Conservation (phyloP, 495 filamentous ascomycete genomes). For the Daldinia decipiens region DNA sequence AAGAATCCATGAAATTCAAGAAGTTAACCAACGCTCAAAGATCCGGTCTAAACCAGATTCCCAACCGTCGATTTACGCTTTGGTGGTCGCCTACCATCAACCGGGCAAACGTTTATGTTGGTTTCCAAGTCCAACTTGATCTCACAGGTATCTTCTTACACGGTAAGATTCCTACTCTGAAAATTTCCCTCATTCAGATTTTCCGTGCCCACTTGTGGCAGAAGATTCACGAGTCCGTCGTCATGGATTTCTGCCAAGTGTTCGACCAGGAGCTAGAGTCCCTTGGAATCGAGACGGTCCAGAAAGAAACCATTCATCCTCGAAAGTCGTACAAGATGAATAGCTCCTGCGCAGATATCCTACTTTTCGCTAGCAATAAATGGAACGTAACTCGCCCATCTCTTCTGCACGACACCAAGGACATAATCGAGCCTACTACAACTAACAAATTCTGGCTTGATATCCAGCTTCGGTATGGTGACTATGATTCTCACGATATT, state of each 20-base stretch:
- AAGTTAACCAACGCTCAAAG: slow-evolving; percentile 98
- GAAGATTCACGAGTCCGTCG: slow-evolving; percentile 99
- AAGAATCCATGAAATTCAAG: slow-evolving; percentile 97
- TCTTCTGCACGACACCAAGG: slow-evolving; percentile 94
- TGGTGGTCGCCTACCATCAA: slow-evolving; percentile 96
- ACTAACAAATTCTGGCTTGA: slow-evolving; percentile 99
- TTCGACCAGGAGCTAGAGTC: slow-evolving; percentile 98
- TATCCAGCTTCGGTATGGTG: slow-evolving; percentile 96
- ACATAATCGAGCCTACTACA: slow-evolving; percentile 91
- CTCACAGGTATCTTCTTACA: slow-evolving; percentile 99
- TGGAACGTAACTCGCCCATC: slow-evolving; percentile 98
- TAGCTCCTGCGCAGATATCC: slow-evolving; percentile 97
- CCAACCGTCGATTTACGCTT: slow-evolving; percentile 97
- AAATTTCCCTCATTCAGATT: slow-evolving; percentile 99
- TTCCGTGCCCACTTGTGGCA: slow-evolving; percentile 99
- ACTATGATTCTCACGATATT: slow-evolving; percentile 99
- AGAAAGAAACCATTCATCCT: slow-evolving; percentile 99
- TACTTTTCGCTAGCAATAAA: slow-evolving; percentile 97
- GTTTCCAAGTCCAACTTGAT: slow-evolving; percentile 99
- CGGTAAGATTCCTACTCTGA: slow-evolving; percentile 98
- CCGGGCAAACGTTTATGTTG: slow-evolving; percentile 83
- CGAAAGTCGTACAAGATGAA: slow-evolving; percentile 99
- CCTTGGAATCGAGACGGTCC: slow-evolving; percentile 96
- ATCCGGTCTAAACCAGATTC: slow-evolving; percentile 99
- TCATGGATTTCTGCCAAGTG: slow-evolving; percentile 99